A percentile compares a stretch with the other conserved stretches of the same genome.
Evolutionary conservation across 2,329 filamentous ascomycete species (phyloP).

Genomic region (Davidsoniella eucalypti): DNA sequence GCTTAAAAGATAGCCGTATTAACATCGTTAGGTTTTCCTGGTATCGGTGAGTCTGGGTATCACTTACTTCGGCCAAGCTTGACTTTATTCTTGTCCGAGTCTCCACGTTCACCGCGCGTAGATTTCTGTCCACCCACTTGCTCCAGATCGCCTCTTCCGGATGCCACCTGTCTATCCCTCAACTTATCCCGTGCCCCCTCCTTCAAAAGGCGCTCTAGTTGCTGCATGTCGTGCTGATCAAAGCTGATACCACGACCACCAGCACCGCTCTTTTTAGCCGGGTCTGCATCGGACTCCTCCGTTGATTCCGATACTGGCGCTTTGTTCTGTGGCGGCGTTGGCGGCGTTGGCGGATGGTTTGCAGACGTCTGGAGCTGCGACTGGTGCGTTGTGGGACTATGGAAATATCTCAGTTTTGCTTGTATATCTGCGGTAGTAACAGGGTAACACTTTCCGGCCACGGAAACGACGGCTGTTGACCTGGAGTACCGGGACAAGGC

Average conservation of each 20-base stretch:
- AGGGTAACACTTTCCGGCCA: not conserved
- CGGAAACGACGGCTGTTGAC: too few relatives aligned
- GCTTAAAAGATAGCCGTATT: conserved; percentile 25
- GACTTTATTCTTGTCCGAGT: conserved; percentile 38
- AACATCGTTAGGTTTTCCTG: too few relatives aligned
- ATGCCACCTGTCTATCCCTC: not conserved
- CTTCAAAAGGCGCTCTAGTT: conserved; percentile 6
- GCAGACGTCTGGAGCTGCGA: not conserved
- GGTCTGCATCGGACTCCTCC: not conserved
- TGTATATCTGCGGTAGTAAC: not conserved
- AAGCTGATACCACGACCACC: not conserved
- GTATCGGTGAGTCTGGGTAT: not conserved
- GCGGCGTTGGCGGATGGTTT: not conserved
- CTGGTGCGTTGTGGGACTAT: not conserved
- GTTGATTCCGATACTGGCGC: too few relatives aligned
- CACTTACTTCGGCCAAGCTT: conserved; percentile 46
- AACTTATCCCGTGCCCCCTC: conserved; percentile 4
- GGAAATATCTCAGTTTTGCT: not conserved
- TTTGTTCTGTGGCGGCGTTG: too few relatives aligned
- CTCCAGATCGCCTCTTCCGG: not conserved
- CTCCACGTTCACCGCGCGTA: conserved; percentile 1
- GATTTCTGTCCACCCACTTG: not conserved
- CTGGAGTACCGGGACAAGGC: too few relatives aligned
- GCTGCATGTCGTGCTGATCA: conserved; percentile 6
- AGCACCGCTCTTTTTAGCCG: not conserved